phyloP scores from a whole-genome alignment of 116 monocot genomes.

The Trichopus zeylanicus region DNA sequence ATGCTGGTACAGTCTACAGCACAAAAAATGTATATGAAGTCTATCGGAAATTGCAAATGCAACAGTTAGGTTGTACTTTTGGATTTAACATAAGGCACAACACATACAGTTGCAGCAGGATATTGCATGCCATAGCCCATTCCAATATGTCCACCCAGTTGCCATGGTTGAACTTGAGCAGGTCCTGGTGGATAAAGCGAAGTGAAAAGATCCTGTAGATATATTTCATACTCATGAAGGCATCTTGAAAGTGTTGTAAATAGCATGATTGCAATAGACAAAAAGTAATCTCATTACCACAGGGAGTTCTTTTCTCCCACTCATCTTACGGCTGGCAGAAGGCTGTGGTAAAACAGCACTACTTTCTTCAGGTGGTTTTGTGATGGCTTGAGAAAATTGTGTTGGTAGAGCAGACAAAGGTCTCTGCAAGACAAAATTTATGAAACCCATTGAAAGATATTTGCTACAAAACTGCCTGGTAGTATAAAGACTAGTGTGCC shows the following conservation, averaged over 20 bases:
- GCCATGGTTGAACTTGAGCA: conserved; percentile 41
- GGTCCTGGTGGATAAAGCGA: conserved; percentile 38
- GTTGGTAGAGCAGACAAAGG: conserved; percentile 19
- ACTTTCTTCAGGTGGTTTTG: conserved; percentile 12
- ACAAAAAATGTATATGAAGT: neutral
- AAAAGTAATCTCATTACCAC: conserved; percentile 25
- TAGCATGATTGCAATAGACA: neutral
- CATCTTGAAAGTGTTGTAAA: neutral
- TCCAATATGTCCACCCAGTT: conserved; percentile 42
- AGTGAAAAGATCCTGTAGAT: conserved; percentile 83
- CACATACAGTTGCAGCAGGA: conserved; percentile 47
- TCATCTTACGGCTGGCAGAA: conserved; percentile 26
- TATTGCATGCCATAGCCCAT: conserved; percentile 85
- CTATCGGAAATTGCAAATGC: neutral
- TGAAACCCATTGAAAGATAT: conserved; percentile 12
- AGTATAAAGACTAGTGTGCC: neutral
- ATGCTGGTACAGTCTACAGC: conserved; percentile 41
- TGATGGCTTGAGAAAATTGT: conserved; percentile 17
- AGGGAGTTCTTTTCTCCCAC: conserved; percentile 80
- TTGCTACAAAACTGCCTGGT: neutral
- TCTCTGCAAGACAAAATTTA: conserved; percentile 14
- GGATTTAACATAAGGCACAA: neutral
- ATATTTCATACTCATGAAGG: neutral
- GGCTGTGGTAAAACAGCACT: conserved; percentile 12
- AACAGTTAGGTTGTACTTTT: neutral